These are phyloP conservation scores for Platanthera guangdongensis DNA, from an alignment of 106 monocot genomes.

Conservation along the genomic window DNA sequence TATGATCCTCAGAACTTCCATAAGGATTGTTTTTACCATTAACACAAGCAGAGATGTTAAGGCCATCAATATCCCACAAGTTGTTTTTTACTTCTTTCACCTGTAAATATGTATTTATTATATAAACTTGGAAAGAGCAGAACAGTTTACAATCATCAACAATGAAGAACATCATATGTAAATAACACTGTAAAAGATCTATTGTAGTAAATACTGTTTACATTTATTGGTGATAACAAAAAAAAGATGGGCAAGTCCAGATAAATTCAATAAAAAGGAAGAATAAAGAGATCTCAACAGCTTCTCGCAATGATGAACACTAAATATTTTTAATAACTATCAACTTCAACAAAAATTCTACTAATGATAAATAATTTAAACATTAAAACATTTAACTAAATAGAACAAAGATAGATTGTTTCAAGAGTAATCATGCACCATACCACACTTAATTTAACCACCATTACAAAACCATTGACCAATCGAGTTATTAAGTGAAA, in stretches of 20 bases:
- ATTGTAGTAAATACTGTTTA: not conserved
- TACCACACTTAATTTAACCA: too few species aligned
- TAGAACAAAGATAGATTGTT: too few species aligned
- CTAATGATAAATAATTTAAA: too few species aligned
- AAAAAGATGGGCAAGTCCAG: not conserved
- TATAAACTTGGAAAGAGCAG: not conserved
- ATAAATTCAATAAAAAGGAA: not conserved
- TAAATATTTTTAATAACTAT: too few species aligned
- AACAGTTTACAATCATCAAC: not conserved
- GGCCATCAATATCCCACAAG: constrained; percentile 1
- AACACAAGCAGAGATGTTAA: not conserved
- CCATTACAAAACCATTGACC: too few species aligned
- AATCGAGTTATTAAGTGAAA: too few species aligned
- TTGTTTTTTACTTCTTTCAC: not conserved
- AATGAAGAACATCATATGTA: not conserved
- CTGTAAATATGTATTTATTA: constrained; percentile 8
- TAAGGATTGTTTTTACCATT: not conserved
- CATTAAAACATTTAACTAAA: too few species aligned
- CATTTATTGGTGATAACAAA: not conserved
- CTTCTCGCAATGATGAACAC: too few species aligned
- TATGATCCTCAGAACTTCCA: constrained; percentile 5
- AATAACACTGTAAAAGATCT: not conserved
- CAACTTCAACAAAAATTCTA: too few species aligned
- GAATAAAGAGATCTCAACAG: too few species aligned
- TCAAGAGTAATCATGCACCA: too few species aligned